Base-by-base conservation (phyloP, 73 alveolate genomes). In the Paramecium octaurelia region DNA sequence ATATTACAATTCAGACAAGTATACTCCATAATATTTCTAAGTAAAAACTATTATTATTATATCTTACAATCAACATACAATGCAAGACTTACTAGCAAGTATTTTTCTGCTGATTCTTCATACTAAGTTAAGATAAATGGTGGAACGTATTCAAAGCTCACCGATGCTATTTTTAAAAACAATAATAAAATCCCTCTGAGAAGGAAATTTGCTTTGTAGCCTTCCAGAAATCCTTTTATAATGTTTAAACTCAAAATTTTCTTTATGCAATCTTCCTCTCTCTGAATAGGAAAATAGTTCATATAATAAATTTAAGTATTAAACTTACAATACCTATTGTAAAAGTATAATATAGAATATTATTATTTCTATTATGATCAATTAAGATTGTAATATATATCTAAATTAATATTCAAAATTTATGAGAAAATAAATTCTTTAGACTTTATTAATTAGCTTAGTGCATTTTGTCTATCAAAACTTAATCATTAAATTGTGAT, bases 401-500 rank as follows among this genome's bases (percentile, higher is more conserved):
- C 69, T 54, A 54, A 54, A 54, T 48, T 48, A 40, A 40, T 40
- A 40, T 40, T 38, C 60, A 42, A 75, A 75, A 75, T 75, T 75
- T 29, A 75, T 38, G 20, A 38, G 60, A 38, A 42, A 43, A 80
- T 35, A 44, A 27, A 46, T 42, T 42, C 91, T 80, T 38, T 38
- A 24, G 75, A 24, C 91, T 80, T 21, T 38, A 64, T 24, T 80
- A 20, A 27, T 80, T 80, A 4, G 91, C 91, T 46, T 18, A 31
- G 16, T 80, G 73, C 73, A 80, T 80, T 42, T 80, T 80, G 27
- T 80, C 91, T 20, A 80, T 80, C 23, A 80, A 35, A 2, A 16
- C 70, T 35, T 44, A 35, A 46, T 80, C 57, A 80, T 80, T 80
- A 80, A 31, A 24, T 40, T 38, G 71, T 10, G 75, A 44, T 48